phyloP scores from a whole-genome alignment of 345 rosid species.

The Toxicodendron radicans region DNA sequence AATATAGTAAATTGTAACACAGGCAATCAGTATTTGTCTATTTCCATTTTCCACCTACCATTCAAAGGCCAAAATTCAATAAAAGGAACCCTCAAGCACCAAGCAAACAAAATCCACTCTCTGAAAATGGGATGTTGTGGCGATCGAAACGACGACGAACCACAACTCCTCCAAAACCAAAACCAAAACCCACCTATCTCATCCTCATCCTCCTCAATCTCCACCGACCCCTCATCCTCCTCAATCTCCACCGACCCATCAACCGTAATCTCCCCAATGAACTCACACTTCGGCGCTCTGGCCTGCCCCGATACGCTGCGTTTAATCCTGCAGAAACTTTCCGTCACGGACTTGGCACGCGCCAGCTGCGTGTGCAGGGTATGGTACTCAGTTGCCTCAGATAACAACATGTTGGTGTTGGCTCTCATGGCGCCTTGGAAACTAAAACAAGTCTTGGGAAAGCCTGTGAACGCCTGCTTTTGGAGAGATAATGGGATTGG shows the following conservation, averaged over 20 bases:
- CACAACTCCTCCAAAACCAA: too few relatives aligned
- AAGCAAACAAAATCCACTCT: neutral
- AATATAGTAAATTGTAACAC: too few relatives aligned
- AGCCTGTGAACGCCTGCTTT: constrained; percentile 51
- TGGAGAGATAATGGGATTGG: constrained; percentile 78
- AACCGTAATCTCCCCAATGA: constrained; percentile 48
- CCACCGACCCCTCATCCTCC: constrained; percentile 2
- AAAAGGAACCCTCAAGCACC: neutral
- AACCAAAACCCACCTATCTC: constrained; percentile 21
- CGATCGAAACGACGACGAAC: constrained; percentile 36
- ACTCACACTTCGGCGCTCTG: constrained; percentile 57
- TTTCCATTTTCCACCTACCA: neutral
- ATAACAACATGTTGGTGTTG: constrained; percentile 42
- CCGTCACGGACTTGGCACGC: constrained; percentile 65
- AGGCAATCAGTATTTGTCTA: too few relatives aligned
- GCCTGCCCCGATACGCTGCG: constrained; percentile 61
- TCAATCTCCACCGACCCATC: constrained; percentile 9
- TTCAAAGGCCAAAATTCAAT: constrained; percentile 4
- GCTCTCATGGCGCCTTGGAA: constrained; percentile 68
- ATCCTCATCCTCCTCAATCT: constrained; percentile 2
- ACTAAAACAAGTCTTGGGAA: constrained; percentile 61
- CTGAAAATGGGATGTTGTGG: constrained; percentile 52
- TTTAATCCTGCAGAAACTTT: constrained; percentile 57
- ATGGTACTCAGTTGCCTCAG: constrained; percentile 63
- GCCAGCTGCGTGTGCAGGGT: constrained; percentile 76